These are phyloP conservation scores for Erysimum pusillum DNA, from an alignment of 441 rosid species.

Conservation along the genomic window DNA sequence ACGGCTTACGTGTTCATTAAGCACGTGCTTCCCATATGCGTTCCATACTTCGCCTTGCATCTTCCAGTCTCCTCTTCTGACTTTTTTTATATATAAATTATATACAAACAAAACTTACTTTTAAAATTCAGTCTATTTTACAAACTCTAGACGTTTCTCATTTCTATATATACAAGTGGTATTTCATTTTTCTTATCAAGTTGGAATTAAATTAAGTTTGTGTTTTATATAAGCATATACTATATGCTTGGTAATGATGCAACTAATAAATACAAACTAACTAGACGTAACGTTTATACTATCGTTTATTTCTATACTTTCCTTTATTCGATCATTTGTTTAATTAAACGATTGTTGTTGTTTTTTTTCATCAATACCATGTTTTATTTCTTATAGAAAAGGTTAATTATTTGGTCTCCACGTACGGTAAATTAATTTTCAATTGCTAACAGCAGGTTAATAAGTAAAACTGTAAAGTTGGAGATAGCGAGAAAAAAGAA, in stretches of 20 bases:
- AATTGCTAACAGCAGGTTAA: not conserved
- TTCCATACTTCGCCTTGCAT: slow-evolving; percentile 24
- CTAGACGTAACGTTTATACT: not conserved
- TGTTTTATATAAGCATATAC: slow-evolving; percentile 7
- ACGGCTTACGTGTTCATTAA: slow-evolving; percentile 19
- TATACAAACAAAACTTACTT: not conserved
- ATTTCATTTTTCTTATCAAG: not conserved
- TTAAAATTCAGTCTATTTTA: not conserved
- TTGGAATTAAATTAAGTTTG: slow-evolving; percentile 7
- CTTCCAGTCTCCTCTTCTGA: slow-evolving; percentile 33
- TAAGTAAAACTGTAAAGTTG: not conserved
- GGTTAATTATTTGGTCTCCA: not conserved
- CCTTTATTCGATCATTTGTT: not conserved
- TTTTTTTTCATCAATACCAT: not conserved
- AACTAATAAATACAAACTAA: not conserved
- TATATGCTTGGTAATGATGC: not conserved
- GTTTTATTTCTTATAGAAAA: not conserved
- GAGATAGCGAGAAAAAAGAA: no score
- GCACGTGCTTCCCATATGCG: slow-evolving; percentile 41
- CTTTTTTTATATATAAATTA: not conserved
- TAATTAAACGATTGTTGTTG: not conserved
- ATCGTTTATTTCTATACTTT: not conserved
- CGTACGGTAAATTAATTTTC: not conserved
- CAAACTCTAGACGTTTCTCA: slow-evolving; percentile 12
- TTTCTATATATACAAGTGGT: slow-evolving; percentile 8